Evolutionary conservation across 1,139 yeast species (phyloP).

Genomic region (Yamadazyma aaseri): DNA sequence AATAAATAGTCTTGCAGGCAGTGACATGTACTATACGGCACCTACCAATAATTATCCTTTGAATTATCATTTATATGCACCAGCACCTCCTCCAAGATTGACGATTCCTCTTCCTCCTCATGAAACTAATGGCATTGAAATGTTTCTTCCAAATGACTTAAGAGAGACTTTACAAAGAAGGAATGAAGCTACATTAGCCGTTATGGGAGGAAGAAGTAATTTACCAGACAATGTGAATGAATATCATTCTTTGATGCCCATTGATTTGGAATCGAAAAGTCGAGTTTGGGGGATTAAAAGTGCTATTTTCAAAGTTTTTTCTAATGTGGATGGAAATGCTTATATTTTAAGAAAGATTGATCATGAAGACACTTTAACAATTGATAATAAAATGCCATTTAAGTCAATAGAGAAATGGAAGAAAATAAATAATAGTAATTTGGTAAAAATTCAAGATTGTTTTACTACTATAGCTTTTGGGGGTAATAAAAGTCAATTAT

Average conservation of each 20-base stretch:
- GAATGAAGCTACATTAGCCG: constrained; percentile 79
- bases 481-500: constrained; percentile 52
- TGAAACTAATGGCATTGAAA: constrained; percentile 64
- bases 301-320: constrained; percentile 74
- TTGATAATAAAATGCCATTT: constrained; percentile 55
- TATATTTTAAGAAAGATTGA: constrained; percentile 78
- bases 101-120: constrained; percentile 60
- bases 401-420: constrained; percentile 43
- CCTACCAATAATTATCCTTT: constrained; percentile 50
- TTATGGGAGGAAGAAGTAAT: constrained; percentile 52
- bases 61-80: constrained; percentile 88
- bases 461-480: constrained; percentile 88
- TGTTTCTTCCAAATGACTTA: constrained; percentile 72
- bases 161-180: constrained; percentile 71
- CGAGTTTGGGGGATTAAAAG: constrained; percentile 61
- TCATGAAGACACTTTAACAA: constrained; percentile 41
- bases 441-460: constrained; percentile 73
- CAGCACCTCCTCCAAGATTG: constrained; percentile 77
- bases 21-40: constrained; percentile 16
- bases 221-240: constrained; percentile 77
- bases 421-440: constrained; percentile 51
- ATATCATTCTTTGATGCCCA: constrained; percentile 84
- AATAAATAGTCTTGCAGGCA: constrained; percentile 7
- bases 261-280: constrained; percentile 60
- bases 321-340: constrained; percentile 74